phyloP scores from a whole-genome alignment of 352 stramenopile species.

The Globisporangium apiculatum region DNA sequence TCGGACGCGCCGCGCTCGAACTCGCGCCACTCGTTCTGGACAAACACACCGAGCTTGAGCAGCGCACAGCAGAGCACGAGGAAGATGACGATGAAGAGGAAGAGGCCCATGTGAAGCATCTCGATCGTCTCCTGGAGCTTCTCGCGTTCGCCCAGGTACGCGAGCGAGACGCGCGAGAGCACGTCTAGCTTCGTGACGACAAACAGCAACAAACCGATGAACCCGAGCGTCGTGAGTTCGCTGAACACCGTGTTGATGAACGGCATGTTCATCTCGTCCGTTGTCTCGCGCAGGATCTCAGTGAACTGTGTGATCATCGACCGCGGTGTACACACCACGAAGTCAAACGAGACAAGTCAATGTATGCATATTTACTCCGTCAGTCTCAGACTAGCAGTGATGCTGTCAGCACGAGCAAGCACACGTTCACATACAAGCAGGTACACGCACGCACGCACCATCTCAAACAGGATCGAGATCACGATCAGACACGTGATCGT shows the following conservation, averaged over 20 bases:
- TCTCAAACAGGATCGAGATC: constrained; percentile 62
- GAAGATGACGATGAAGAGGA: constrained; percentile 80
- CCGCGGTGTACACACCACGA: no score
- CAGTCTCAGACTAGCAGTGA: neutral
- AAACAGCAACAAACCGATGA: constrained; percentile 58
- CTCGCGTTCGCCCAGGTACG: constrained; percentile 28
- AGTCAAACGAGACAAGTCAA: no score
- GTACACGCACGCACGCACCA: constrained; percentile 11
- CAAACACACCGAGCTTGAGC: constrained; percentile 52
- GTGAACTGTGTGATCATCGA: constrained; percentile 9
- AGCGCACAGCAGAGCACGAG: constrained; percentile 55
- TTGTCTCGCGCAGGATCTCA: constrained; percentile 38
- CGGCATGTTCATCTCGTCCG: constrained; percentile 64
- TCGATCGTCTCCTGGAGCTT: constrained; percentile 73
- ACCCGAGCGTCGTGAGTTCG: constrained; percentile 67
- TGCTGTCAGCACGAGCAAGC: neutral
- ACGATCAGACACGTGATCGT: constrained; percentile 52
- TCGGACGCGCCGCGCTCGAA: constrained; percentile 55
- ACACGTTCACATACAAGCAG: neutral
- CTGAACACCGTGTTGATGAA: constrained; percentile 65
- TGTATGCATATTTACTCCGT: no score
- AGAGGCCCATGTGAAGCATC: constrained; percentile 72
- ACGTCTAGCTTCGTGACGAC: constrained; percentile 61
- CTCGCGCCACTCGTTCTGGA: constrained; percentile 65
- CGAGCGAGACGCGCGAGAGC: constrained; percentile 32